Conservation (phyloP, 192 early-diverging fungal genomes). For the Phycomyces blakesleeanus region DNA sequence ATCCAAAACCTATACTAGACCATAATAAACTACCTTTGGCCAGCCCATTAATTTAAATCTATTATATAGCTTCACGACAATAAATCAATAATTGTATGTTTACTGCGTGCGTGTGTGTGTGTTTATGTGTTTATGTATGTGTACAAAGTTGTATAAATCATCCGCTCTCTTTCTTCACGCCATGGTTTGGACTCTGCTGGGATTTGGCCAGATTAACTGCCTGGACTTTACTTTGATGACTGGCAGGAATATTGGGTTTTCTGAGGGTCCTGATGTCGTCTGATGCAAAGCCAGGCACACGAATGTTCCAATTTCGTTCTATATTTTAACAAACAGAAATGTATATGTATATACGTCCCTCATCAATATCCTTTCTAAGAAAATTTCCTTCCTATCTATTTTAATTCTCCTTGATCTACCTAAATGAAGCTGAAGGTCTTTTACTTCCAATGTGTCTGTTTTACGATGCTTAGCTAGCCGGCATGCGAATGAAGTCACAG, state of each 20-base stretch:
- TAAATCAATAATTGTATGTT: too few species aligned
- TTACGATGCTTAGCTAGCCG: constrained; percentile 81
- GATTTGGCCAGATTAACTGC: constrained; percentile 55
- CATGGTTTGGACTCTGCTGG: constrained; percentile 3
- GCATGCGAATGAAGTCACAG: constrained; percentile 77
- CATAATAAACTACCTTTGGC: too few species aligned
- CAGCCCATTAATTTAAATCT: too few species aligned
- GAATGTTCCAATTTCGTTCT: constrained; percentile 88
- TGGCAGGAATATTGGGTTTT: constrained; percentile 58
- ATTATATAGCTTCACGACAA: too few species aligned
- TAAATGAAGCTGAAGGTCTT: constrained; percentile 81
- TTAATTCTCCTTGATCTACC: constrained; percentile 36
- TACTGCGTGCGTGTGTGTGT: too few species aligned
- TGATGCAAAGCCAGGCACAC: constrained; percentile 84
- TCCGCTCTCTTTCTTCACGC: not conserved
- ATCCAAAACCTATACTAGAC: too few species aligned
- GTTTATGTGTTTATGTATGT: too few species aligned
- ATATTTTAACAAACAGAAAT: too few species aligned
- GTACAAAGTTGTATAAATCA: too few species aligned
- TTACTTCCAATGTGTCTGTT: constrained; percentile 73
- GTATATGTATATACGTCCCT: too few species aligned
- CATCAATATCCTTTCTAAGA: too few species aligned
- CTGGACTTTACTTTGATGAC: constrained; percentile 60
- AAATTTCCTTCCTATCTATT: too few species aligned
- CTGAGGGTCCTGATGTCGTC: constrained; percentile 75